A percentile compares a stretch with the other conserved stretches of the same genome.
Conservation (phyloP, 176 grass and related monocot species). For the Avena sativa region DNA sequence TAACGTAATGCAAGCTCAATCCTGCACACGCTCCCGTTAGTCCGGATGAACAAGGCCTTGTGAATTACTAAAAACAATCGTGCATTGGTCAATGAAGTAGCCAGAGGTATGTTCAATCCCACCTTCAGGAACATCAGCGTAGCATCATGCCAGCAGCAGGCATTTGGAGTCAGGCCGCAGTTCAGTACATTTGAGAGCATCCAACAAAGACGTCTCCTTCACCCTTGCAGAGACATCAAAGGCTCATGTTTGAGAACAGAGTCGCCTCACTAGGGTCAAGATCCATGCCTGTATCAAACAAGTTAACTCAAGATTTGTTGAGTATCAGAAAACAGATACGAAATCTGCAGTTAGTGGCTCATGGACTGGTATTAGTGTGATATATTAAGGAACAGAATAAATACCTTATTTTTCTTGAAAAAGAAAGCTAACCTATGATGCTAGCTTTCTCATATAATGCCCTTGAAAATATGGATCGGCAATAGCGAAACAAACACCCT, state of each 20-base stretch:
- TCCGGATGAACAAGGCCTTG: neutral
- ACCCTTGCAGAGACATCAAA: neutral
- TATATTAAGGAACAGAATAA: too few relatives aligned
- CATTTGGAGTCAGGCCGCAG: neutral
- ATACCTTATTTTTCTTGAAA: too few relatives aligned
- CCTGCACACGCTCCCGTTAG: neutral
- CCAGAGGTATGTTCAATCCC: neutral
- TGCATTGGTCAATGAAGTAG: neutral
- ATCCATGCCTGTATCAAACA: neutral
- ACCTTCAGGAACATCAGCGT: neutral
- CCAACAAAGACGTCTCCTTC: neutral
- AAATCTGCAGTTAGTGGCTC: too few relatives aligned
- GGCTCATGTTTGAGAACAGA: slow-evolving; percentile 14
- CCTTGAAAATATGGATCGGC: too few relatives aligned
- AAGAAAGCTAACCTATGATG: too few relatives aligned
- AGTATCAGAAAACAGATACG: too few relatives aligned
- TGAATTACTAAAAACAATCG: neutral
- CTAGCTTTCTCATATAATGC: too few relatives aligned
- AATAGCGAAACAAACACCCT: too few relatives aligned
- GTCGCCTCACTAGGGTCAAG: slow-evolving; percentile 10
- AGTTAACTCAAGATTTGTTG: neutral
- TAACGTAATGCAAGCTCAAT: neutral
- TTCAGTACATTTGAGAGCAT: neutral
- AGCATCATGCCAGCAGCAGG: neutral
- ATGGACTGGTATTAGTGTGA: too few relatives aligned